These are phyloP conservation scores for Pulveroboletus frians DNA, from an alignment of 768 basidiomycete genomes.

Conservation along the genomic window DNA sequence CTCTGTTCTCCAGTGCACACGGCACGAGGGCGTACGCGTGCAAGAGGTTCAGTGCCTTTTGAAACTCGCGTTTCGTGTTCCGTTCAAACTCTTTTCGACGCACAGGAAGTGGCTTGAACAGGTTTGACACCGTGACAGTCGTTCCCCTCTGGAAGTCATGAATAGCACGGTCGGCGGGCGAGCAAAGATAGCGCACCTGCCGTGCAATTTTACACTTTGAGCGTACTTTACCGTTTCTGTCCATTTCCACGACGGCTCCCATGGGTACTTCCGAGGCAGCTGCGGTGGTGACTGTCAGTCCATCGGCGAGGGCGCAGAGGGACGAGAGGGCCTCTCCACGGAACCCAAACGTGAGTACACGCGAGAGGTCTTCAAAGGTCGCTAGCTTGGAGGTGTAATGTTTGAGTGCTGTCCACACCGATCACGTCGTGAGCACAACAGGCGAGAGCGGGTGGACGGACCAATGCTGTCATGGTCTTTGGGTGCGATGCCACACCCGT, in stretches of 20 bases:
- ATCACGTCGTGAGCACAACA: neutral
- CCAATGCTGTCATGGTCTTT: constrained; percentile 77
- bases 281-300: constrained; percentile 67
- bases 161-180: neutral
- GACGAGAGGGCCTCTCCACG: constrained; percentile 95
- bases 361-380: constrained; percentile 65
- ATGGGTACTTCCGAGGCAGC: constrained; percentile 68
- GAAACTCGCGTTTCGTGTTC: constrained; percentile 85
- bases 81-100: constrained; percentile 87
- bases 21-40: constrained; percentile 89
- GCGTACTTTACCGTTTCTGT: constrained; percentile 55
- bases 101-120: constrained; percentile 84
- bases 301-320: constrained; percentile 76
- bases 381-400: constrained; percentile 91
- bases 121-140: constrained; percentile 61
- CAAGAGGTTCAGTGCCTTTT: constrained; percentile 74
- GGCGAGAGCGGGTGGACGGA: constrained; percentile 31
- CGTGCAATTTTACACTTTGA: constrained; percentile 64
- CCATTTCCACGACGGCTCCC: constrained; percentile 75
- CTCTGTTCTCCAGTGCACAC: constrained; percentile 50
- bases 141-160: constrained; percentile 66
- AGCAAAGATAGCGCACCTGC: constrained; percentile 45
- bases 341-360: constrained; percentile 85
- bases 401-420: constrained; percentile 60
- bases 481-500: constrained; percentile 80